Conservation (phyloP, 2,329 filamentous ascomycete species). For the Paraphaeosphaeria minitans region DNA sequence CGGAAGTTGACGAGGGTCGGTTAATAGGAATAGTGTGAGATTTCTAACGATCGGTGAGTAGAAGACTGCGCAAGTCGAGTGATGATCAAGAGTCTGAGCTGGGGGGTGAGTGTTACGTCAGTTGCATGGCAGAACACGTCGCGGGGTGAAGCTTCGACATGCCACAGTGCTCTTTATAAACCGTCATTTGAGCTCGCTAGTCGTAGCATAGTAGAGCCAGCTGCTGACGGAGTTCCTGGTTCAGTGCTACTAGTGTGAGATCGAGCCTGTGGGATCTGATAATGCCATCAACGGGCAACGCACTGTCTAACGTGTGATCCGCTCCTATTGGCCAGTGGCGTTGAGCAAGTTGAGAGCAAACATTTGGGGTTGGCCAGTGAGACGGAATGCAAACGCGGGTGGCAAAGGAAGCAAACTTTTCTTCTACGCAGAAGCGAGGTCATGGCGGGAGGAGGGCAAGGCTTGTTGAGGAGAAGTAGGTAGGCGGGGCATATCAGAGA, state of each 20-base stretch:
- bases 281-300: background rate
- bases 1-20: conserved; percentile 6
- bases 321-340: background rate
- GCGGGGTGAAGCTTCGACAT: background rate
- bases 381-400: background rate
- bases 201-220: background rate
- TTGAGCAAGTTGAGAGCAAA: background rate
- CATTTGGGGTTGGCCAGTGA: background rate
- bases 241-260: background rate
- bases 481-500: background rate
- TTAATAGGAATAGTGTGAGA: background rate
- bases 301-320: background rate
- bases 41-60: background rate
- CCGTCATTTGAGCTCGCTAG: background rate
- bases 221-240: background rate
- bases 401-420: conserved; percentile 4
- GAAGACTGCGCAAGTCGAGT: conserved; percentile 14
- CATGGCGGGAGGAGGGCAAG: background rate
- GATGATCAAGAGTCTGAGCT: conserved; percentile 6
- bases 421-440: background rate
- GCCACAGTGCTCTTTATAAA: conserved; percentile 7
- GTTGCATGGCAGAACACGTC: conserved; percentile 12
- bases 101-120: conserved; percentile 14
- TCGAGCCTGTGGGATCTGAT: background rate
- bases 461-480: background rate